phyloP scores from a whole-genome alignment of 495 filamentous ascomycete genomes.

The Xylona heveae region DNA sequence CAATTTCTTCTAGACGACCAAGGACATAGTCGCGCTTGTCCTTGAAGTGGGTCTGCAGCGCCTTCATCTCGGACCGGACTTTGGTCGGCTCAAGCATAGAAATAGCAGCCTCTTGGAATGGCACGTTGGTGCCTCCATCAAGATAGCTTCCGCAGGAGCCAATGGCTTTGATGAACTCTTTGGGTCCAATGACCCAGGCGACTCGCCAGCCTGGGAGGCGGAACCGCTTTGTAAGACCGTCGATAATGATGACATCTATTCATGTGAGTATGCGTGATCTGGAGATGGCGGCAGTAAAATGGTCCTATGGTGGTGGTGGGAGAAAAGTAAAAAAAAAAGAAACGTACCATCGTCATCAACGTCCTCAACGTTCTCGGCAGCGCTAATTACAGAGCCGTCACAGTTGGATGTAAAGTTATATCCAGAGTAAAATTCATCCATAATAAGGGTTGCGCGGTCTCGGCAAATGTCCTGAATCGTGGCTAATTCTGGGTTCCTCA shows the following conservation, averaged over 20 bases:
- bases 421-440: slow-evolving; percentile 92
- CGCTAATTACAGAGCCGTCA: slow-evolving; percentile 69
- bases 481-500: slow-evolving; percentile 58
- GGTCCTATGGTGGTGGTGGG: no score
- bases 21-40: slow-evolving; percentile 83
- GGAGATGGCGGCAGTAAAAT: no score
- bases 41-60: slow-evolving; percentile 71
- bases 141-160: slow-evolving; percentile 85
- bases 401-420: slow-evolving; percentile 88
- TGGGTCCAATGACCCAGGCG: slow-evolving; percentile 87
- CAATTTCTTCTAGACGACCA: slow-evolving; percentile 52
- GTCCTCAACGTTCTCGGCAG: slow-evolving; percentile 62
- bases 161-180: slow-evolving; percentile 89
- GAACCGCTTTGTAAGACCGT: slow-evolving; percentile 93
- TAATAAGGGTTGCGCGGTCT: slow-evolving; percentile 72
- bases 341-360: slow-evolving; percentile 37
- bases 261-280: slow-evolving; percentile 17
- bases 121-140: slow-evolving; percentile 87
- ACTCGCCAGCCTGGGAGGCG: slow-evolving; percentile 91
- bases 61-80: slow-evolving; percentile 72
- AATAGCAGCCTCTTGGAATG: slow-evolving; percentile 87
- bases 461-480: slow-evolving; percentile 84
- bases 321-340: neutral
- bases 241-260: slow-evolving; percentile 73
- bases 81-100: slow-evolving; percentile 70